Conservation (phyloP, 352 stramenopile genomes). For the Pythium vanterpoolii region DNA sequence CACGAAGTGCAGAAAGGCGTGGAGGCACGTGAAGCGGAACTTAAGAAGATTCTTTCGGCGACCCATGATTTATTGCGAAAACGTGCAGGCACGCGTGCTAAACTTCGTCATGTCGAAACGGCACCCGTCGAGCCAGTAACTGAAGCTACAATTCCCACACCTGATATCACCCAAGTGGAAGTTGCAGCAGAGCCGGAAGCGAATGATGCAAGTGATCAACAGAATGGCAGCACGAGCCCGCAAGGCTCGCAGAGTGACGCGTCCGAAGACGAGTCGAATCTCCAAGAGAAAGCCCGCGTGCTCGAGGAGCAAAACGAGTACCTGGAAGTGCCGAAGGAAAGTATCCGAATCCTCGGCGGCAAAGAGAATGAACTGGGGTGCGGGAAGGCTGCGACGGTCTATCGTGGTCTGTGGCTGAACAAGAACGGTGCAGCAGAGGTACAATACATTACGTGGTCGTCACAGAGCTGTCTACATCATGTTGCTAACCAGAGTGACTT, state of each 20-base stretch:
- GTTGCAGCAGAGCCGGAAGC: neutral
- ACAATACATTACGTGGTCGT: neutral
- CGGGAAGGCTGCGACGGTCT: slow-evolving; percentile 84
- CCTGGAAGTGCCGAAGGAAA: slow-evolving; percentile 85
- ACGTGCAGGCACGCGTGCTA: slow-evolving; percentile 37
- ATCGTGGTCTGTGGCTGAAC: slow-evolving; percentile 86
- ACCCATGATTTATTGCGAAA: slow-evolving; percentile 82
- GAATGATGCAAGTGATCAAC: neutral
- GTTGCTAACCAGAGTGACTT: neutral
- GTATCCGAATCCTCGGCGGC: slow-evolving; percentile 80
- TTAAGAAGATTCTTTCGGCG: slow-evolving; percentile 79
- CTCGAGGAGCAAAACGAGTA: slow-evolving; percentile 87
- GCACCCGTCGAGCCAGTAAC: neutral
- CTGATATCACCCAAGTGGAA: neutral
- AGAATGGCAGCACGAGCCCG: slow-evolving; percentile 6
- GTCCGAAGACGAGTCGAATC: slow-evolving; percentile 59
- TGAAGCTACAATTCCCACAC: neutral
- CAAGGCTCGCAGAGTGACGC: slow-evolving; percentile 46
- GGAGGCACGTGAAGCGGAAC: slow-evolving; percentile 76
- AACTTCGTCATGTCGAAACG: neutral
- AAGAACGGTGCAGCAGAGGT: slow-evolving; percentile 77
- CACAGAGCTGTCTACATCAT: neutral
- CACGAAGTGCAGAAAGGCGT: slow-evolving; percentile 87
- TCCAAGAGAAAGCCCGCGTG: slow-evolving; percentile 78
- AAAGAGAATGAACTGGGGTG: slow-evolving; percentile 88